phyloP scores from a whole-genome alignment of 208 protist genomes.

The Phytomonas sp. region DNA sequence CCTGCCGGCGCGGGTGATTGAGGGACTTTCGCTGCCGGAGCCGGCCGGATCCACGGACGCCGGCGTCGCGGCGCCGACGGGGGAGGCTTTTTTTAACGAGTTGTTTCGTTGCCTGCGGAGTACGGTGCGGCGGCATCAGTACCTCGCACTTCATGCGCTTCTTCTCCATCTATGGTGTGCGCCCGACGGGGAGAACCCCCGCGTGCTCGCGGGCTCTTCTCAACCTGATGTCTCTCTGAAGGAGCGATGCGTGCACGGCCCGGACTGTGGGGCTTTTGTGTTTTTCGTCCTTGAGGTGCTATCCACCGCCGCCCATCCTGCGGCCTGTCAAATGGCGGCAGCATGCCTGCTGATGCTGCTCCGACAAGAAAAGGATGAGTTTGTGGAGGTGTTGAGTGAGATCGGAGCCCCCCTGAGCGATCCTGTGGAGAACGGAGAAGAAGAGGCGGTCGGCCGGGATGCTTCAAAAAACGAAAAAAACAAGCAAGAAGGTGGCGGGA shows the following conservation, averaged over 20 bases:
- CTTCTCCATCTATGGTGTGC: neutral
- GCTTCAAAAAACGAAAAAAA: neutral
- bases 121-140: neutral
- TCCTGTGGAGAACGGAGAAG: neutral
- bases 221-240: constrained; percentile 12
- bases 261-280: constrained; percentile 31
- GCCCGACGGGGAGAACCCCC: neutral
- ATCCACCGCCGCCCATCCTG: constrained; percentile 22
- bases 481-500: neutral
- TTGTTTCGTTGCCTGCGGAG: neutral
- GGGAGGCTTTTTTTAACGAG: neutral
- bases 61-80: neutral
- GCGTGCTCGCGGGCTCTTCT: neutral
- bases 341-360: constrained; percentile 33
- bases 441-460: neutral
- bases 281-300: constrained; percentile 37
- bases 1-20: neutral
- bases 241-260: constrained; percentile 34
- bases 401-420: constrained; percentile 32
- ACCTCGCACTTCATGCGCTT: neutral
- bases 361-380: constrained; percentile 9
- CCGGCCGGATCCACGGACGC: no score
- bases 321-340: constrained; percentile 20
- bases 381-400: constrained; percentile 29
- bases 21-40: neutral